These are phyloP conservation scores for Meyerozyma guilliermondii DNA, from an alignment of 1,139 yeast species.

Conservation along the genomic window DNA sequence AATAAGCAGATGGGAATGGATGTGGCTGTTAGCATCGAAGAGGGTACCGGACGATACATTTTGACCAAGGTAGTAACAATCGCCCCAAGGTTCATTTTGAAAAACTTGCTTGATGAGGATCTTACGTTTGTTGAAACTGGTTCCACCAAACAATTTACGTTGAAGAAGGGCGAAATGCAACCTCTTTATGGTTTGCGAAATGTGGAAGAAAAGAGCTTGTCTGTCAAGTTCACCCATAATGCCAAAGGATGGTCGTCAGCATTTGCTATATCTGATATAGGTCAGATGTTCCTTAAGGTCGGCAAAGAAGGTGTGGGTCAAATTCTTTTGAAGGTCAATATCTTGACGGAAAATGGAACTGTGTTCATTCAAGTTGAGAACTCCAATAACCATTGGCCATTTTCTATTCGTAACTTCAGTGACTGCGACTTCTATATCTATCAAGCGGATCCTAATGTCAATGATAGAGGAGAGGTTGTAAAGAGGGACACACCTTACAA, in stretches of 20 bases:
- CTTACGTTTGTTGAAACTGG: slow-evolving; percentile 70
- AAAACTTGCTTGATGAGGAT: slow-evolving; percentile 54
- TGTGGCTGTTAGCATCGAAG: slow-evolving; percentile 69
- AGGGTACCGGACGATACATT: slow-evolving; percentile 84
- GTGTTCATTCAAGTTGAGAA: slow-evolving; percentile 69
- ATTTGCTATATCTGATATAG: slow-evolving; percentile 76
- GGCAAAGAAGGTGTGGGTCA: slow-evolving; percentile 62
- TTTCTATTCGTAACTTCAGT: slow-evolving; percentile 82
- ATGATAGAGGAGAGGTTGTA: slow-evolving; percentile 63
- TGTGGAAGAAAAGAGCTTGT: slow-evolving; percentile 46
- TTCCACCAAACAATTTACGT: slow-evolving; percentile 38
- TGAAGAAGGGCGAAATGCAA: slow-evolving; percentile 44
- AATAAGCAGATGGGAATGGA: slow-evolving; percentile 65
- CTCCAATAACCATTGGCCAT: slow-evolving; percentile 88
- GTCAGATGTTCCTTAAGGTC: slow-evolving; percentile 72
- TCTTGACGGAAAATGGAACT: slow-evolving; percentile 74
- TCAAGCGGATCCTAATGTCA: slow-evolving; percentile 78
- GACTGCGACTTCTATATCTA: slow-evolving; percentile 77
- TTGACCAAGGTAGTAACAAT: slow-evolving; percentile 73
- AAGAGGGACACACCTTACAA: slow-evolving; percentile 49
- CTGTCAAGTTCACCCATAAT: slow-evolving; percentile 54
- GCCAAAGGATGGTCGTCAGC: slow-evolving; percentile 83
- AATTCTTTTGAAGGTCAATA: slow-evolving; percentile 63
- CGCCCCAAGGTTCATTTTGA: slow-evolving; percentile 76
- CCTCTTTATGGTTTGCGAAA: slow-evolving; percentile 67